Percentiles rank a stretch among this genome's conserved stretches.
Evolutionary conservation across 1,139 yeast genomes (phyloP).

Genomic region (Meyerozyma elateridarum): DNA sequence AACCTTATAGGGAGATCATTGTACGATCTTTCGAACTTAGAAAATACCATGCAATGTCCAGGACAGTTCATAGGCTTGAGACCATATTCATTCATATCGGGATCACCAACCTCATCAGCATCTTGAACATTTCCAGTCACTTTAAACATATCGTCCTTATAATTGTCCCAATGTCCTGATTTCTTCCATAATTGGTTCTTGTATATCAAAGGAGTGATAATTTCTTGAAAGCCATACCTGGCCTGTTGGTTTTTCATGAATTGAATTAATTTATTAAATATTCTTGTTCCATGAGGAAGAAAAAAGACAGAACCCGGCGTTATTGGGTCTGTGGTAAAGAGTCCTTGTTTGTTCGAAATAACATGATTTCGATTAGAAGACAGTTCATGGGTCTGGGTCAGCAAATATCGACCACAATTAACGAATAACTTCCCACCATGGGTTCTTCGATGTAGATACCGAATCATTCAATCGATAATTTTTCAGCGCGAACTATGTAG

Average conservation of each 20-base stretch:
- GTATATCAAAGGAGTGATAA: constrained; percentile 87
- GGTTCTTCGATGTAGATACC: constrained; percentile 1
- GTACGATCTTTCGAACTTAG: constrained; percentile 78
- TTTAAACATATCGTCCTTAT: constrained; percentile 89
- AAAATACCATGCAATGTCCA: constrained; percentile 88
- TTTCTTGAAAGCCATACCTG: constrained; percentile 85
- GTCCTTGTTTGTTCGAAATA: constrained; percentile 59
- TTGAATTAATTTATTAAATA: constrained; percentile 70
- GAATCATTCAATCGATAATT: no score
- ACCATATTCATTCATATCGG: constrained; percentile 56
- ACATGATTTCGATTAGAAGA: constrained; percentile 41
- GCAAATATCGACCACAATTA: constrained; percentile 4
- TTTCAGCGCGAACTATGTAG: no score
- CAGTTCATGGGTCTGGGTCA: constrained; percentile 6
- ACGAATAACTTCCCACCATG: background rate
- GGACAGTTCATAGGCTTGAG: constrained; percentile 99
- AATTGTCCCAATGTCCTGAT: constrained; percentile 96
- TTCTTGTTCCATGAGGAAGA: constrained; percentile 84
- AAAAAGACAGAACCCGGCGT: constrained; percentile 91
- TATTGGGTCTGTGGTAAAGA: constrained; percentile 69
- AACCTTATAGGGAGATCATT: constrained; percentile 85
- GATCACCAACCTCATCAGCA: constrained; percentile 14
- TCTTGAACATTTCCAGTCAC: constrained; percentile 45
- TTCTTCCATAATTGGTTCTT: constrained; percentile 82
- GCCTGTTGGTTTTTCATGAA: constrained; percentile 85